Base-by-base conservation (phyloP, 2,329 filamentous ascomycete species). In the Septoria petroselini region DNA sequence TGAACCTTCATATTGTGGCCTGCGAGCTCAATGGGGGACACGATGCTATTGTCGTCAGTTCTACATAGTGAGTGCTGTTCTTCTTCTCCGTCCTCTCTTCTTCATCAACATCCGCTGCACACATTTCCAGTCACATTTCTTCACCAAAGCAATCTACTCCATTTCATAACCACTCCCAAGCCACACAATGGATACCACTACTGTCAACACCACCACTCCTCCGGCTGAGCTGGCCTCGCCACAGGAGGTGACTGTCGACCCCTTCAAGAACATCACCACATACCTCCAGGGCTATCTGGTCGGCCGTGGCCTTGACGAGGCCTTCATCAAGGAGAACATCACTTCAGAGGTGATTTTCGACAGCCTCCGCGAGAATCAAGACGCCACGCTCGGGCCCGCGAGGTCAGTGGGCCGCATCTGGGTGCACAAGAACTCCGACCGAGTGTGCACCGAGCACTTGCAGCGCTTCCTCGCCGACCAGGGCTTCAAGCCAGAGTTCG, bases 401-500 rank as follows among this genome's bases (percentile, higher is more conserved):
- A 11, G 9, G 14, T 17, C 23, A 19, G 14, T 25, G 15, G 25
- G 25, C 19, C 34, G 25, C 43, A 30, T 14, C 8, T 19, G 15
- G 12, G n/a, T 5, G 9, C 42, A 18, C 30, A 39, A 17, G 14
- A 19, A 30, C 19, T 46, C 21, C 33, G 34, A 29, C 23, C 19
- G 38, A 12, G 42, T 38, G 19, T 38, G 33, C 23, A 38, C 42
- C 3, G 41, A 19, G 3, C 41, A 43, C 19, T 17, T 43, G 41
- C 41, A 43, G 41, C 8, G 41, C 21, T 43, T 30, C 35, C 44
- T 48, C 37, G 40, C 40, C 35, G 25, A 18, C 27, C 14, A 48
- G 12, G 34, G 33, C 33, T 46, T 46, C 43, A 9, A 37, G 4
- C 33, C 43, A 8, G 19, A 15, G 9, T 37, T 39, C 33, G 43